A percentile compares a stretch with the other conserved stretches of the same genome.
These are phyloP conservation scores for Bipolaris sorokiniana DNA, from an alignment of 2,329 filamentous ascomycete genomes.

Conservation along the genomic window DNA sequence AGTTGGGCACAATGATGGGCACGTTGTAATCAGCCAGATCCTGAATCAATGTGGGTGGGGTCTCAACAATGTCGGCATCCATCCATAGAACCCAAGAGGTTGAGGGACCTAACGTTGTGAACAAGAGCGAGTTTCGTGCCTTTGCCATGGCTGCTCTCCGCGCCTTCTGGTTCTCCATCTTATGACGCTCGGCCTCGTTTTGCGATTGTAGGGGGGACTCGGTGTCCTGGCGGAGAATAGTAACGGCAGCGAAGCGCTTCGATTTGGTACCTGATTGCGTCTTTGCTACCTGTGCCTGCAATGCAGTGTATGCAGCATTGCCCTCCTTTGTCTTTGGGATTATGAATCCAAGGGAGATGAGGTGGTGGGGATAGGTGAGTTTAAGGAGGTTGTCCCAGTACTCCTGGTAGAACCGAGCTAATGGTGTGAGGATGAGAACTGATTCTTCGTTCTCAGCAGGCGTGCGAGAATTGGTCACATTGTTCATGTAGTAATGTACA, in stretches of 20 bases:
- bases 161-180: slow-evolving; percentile 85
- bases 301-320: slow-evolving; percentile 78
- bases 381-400: slow-evolving; percentile 95
- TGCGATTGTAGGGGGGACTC: slow-evolving; percentile 81
- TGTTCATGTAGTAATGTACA: slow-evolving; percentile 92
- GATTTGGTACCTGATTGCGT: slow-evolving; percentile 83
- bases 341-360: slow-evolving; percentile 95
- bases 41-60: slow-evolving; percentile 82
- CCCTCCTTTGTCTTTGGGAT: slow-evolving; percentile 92
- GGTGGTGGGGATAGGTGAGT: slow-evolving; percentile 87
- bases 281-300: slow-evolving; percentile 84
- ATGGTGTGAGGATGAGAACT: slow-evolving; percentile 88
- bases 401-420: slow-evolving; percentile 88
- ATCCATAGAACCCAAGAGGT: slow-evolving; percentile 98
- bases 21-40: slow-evolving; percentile 88
- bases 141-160: slow-evolving; percentile 89
- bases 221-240: slow-evolving; percentile 94
- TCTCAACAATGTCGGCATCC: slow-evolving; percentile 90
- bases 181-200: slow-evolving; percentile 86
- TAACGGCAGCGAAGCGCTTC: slow-evolving; percentile 87
- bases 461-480: slow-evolving; percentile 79
- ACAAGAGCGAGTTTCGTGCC: slow-evolving; percentile 90
- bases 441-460: slow-evolving; percentile 82
- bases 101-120: slow-evolving; percentile 87
- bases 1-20: slow-evolving; percentile 92